phyloP scores from a whole-genome alignment of 352 stramenopile species.

The Globisporangium radiosum region DNA sequence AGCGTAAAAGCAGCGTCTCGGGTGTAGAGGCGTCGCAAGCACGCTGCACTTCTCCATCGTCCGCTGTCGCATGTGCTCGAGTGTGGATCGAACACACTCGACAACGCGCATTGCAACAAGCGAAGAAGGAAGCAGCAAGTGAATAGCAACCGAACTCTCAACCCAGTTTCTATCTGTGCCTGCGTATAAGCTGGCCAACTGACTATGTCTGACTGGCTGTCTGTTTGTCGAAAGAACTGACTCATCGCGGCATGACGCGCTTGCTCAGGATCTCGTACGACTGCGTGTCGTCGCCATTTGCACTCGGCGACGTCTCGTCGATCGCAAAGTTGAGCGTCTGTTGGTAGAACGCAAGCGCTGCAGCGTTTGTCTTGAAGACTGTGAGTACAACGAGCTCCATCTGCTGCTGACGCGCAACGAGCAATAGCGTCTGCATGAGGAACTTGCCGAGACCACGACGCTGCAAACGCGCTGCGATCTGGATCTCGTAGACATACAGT shows the following conservation, averaged over 20 bases:
- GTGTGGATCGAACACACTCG: constrained; percentile 1
- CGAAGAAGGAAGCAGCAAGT: neutral
- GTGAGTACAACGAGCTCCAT: constrained; percentile 93
- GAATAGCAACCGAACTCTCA: neutral
- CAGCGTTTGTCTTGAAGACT: constrained; percentile 89
- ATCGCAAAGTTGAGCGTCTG: constrained; percentile 81
- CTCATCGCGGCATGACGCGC: constrained; percentile 18
- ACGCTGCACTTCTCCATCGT: neutral
- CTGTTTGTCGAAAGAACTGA: neutral
- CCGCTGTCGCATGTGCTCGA: neutral
- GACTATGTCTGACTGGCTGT: neutral
- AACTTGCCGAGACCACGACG: constrained; percentile 83
- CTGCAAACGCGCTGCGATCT: constrained; percentile 62
- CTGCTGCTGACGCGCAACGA: constrained; percentile 61
- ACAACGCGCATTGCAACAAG: neutral
- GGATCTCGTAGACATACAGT: constrained; percentile 93
- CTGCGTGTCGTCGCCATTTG: constrained; percentile 55
- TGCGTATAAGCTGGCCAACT: too few species aligned
- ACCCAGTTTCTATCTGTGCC: too few species aligned
- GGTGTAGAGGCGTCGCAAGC: neutral
- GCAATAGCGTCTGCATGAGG: constrained; percentile 88
- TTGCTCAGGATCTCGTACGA: constrained; percentile 87
- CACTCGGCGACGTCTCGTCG: constrained; percentile 88
- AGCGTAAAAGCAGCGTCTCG: neutral
- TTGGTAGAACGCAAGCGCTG: constrained; percentile 88